phyloP scores from a whole-genome alignment of 2,329 filamentous ascomycete genomes.

The Daldinia eschscholtzii region DNA sequence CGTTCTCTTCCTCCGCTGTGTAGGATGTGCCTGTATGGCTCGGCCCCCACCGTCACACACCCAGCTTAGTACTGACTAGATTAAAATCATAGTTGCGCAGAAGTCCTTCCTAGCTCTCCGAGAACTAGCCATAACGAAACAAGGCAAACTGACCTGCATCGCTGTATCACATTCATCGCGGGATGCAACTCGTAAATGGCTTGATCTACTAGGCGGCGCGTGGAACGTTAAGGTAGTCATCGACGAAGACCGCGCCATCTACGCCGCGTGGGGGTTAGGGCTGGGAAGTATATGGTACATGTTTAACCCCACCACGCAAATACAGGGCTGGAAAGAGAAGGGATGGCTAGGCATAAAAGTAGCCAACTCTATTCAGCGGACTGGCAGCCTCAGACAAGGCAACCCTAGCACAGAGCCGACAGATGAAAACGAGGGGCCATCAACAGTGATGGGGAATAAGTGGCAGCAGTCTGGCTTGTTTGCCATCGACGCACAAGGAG shows the following conservation, averaged over 20 bases:
- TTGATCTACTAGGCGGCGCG: constrained; percentile 68
- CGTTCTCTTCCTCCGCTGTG: constrained; percentile 67
- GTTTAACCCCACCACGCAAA: constrained; percentile 66
- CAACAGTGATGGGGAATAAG: constrained; percentile 66
- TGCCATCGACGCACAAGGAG: constrained; percentile 63
- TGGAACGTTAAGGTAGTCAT: constrained; percentile 68
- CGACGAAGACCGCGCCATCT: constrained; percentile 68
- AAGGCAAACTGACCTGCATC: constrained; percentile 64
- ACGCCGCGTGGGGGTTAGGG: constrained; percentile 71
- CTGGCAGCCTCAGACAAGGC: constrained; percentile 47
- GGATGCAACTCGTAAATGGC: constrained; percentile 68
- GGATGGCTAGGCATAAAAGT: constrained; percentile 67
- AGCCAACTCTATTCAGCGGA: constrained; percentile 60
- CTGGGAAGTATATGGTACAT: constrained; percentile 64
- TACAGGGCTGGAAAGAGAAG: constrained; percentile 66
- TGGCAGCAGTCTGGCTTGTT: constrained; percentile 68
- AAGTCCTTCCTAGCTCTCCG: constrained; percentile 69
- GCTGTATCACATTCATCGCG: constrained; percentile 71
- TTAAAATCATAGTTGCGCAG: constrained; percentile 61
- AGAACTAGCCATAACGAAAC: constrained; percentile 65
- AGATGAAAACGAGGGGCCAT: constrained; percentile 54
- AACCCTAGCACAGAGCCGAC: constrained; percentile 54
- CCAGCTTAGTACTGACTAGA: constrained; percentile 19
- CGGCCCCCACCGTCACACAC: constrained; percentile 19
- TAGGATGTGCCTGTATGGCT: constrained; percentile 66